phyloP scores from a whole-genome alignment of 495 filamentous ascomycete species.

The Massariosphaeria phaeospora region DNA sequence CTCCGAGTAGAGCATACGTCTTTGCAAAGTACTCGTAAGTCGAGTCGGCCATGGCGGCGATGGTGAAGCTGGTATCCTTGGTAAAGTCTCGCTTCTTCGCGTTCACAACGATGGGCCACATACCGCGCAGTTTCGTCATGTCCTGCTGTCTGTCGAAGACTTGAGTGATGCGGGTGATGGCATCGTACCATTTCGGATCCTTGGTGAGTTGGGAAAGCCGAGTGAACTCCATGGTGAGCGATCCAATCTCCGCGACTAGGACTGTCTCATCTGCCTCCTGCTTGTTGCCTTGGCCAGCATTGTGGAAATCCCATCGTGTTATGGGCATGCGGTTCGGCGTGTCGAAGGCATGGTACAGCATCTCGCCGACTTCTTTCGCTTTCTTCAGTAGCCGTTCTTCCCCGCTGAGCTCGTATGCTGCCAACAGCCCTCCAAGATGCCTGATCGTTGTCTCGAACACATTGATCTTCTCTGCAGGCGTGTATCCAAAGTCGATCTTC shows the following conservation, averaged over 20 bases:
- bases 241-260: constrained; percentile 43
- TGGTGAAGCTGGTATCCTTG: constrained; percentile 37
- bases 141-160: constrained; percentile 39
- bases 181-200: constrained; percentile 41
- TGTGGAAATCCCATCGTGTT: constrained; percentile 52
- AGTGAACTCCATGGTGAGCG: constrained; percentile 42
- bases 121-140: constrained; percentile 38
- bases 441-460: constrained; percentile 44
- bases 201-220: constrained; percentile 38
- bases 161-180: constrained; percentile 34
- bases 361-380: constrained; percentile 41
- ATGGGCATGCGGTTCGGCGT: constrained; percentile 43
- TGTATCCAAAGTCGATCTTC: constrained; percentile 51
- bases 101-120: constrained; percentile 43
- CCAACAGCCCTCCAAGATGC: constrained; percentile 40
- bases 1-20: constrained; percentile 48
- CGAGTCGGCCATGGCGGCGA: constrained; percentile 41
- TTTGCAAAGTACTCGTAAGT: constrained; percentile 44
- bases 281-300: constrained; percentile 34
- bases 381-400: constrained; percentile 37
- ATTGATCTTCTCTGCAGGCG: constrained; percentile 34
- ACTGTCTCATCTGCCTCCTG: constrained; percentile 46
- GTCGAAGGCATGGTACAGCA: constrained; percentile 42
- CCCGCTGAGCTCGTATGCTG: constrained; percentile 41
- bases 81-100: constrained; percentile 43